A percentile compares a stretch with the other conserved stretches of the same genome.
Evolutionary conservation across 495 filamentous ascomycete genomes (phyloP).

Genomic region (Aspergillus egyptiacus): DNA sequence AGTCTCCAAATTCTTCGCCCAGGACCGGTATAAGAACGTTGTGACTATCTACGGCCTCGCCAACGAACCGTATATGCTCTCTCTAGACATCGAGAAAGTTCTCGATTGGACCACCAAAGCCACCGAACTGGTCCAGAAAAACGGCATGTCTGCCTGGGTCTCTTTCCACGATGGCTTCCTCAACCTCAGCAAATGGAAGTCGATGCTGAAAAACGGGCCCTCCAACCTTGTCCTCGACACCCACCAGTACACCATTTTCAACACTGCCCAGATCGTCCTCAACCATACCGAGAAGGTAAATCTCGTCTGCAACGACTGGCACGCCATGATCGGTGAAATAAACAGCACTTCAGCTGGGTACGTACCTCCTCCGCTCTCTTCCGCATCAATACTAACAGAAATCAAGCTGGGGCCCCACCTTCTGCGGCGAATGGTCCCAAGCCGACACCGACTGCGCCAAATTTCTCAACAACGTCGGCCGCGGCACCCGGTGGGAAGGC

Average conservation of each 20-base stretch:
- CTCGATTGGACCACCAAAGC: slow-evolving; percentile 65
- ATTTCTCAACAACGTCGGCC: slow-evolving; percentile 84
- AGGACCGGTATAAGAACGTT: slow-evolving; percentile 78
- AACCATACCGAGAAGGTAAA: slow-evolving; percentile 71
- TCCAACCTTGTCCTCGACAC: slow-evolving; percentile 70
- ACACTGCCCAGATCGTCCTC: slow-evolving; percentile 62
- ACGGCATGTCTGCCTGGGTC: slow-evolving; percentile 60
- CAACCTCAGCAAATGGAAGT: slow-evolving; percentile 74
- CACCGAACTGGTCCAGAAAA: slow-evolving; percentile 57
- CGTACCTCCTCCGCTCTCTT: slow-evolving; percentile 14
- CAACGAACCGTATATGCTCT: slow-evolving; percentile 80
- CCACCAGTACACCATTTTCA: slow-evolving; percentile 92
- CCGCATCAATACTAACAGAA: slow-evolving; percentile 2
- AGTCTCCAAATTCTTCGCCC: slow-evolving; percentile 77
- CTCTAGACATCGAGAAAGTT: slow-evolving; percentile 51
- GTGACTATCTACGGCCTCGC: slow-evolving; percentile 78
- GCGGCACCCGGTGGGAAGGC: slow-evolving; percentile 87
- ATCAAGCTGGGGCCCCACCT: slow-evolving; percentile 81
- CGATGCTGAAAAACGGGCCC: slow-evolving; percentile 49
- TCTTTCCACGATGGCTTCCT: slow-evolving; percentile 83
- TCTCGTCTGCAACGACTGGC: slow-evolving; percentile 85
- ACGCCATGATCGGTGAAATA: slow-evolving; percentile 62
- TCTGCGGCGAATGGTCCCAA: slow-evolving; percentile 97
- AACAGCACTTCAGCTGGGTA: slow-evolving; percentile 67
- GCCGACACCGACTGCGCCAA: slow-evolving; percentile 92